Conservation (phyloP, 2,329 filamentous ascomycete genomes). For the Orbilia brochopaga region DNA sequence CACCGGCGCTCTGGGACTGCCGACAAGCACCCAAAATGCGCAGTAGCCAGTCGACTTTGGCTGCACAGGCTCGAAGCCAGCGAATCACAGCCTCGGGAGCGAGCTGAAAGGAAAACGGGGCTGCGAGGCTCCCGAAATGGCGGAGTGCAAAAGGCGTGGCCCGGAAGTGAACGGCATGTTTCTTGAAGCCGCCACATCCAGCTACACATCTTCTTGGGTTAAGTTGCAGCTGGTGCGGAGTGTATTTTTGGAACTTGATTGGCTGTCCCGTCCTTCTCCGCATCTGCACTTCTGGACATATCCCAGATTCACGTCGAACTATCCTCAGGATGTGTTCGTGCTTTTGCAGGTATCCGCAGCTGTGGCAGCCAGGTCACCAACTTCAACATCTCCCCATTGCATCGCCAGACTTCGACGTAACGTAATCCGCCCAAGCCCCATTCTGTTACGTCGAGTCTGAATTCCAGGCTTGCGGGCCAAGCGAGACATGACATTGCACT, state of each 20-base stretch:
- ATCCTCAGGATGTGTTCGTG: no score
- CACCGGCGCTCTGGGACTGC: not conserved
- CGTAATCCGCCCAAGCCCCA: no score
- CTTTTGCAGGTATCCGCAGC: no score
- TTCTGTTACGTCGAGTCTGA: no score
- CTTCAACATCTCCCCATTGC: no score
- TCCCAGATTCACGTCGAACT: not conserved
- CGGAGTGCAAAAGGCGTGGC: conserved; percentile 4
- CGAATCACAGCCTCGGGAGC: not conserved
- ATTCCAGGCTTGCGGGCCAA: no score
- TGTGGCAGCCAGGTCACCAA: no score
- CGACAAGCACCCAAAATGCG: not conserved
- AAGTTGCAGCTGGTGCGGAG: conserved; percentile 7
- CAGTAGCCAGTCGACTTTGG: not conserved
- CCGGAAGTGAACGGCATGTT: conserved; percentile 45
- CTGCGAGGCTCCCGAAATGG: not conserved
- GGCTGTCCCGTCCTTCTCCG: conserved; percentile 1
- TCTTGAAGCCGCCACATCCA: conserved; percentile 23
- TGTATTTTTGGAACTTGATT: not conserved
- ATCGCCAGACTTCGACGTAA: no score
- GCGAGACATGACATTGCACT: no score
- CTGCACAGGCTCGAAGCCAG: not conserved
- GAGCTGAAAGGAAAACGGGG: not conserved
- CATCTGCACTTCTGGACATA: conserved; percentile 28
- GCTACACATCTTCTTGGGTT: conserved; percentile 3